A percentile compares a stretch with the other conserved stretches of the same genome.
phyloP scores from a whole-genome alignment of 257 asterid genomes.

The Penstemon davidsonii region DNA sequence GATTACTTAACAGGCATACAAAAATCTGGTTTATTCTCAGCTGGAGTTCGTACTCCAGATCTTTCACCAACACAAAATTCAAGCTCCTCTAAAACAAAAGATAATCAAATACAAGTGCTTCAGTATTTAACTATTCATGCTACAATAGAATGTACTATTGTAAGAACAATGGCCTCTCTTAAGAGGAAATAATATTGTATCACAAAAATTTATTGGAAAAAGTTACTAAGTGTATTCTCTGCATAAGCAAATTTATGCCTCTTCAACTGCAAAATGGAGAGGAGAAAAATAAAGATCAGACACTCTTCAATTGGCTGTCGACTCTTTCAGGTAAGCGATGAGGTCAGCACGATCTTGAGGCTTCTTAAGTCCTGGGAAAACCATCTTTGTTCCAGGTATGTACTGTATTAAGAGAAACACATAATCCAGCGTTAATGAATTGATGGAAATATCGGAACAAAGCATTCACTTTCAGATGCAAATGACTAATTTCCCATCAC shows the following conservation, averaged over 20 bases:
- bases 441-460: background rate
- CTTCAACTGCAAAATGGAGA: conserved; percentile 36
- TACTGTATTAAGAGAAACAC: conserved; percentile 48
- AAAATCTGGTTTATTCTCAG: background rate
- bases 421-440: background rate
- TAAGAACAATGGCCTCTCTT: conserved; percentile 23
- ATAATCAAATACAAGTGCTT: conserved; percentile 1
- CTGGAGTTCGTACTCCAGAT: background rate
- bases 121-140: background rate
- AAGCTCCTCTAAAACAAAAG: background rate
- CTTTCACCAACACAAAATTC: background rate
- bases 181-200: conserved; percentile 26
- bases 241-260: conserved; percentile 24
- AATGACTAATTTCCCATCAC: background rate
- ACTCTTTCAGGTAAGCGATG: conserved; percentile 69
- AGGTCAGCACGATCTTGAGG: conserved; percentile 90
- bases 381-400: conserved; percentile 92
- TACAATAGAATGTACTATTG: conserved; percentile 19
- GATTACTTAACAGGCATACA: background rate
- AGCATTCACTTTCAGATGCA: background rate
- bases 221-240: background rate
- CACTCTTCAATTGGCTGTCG: conserved; percentile 39
- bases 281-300: background rate
- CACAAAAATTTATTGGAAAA: conserved; percentile 32
- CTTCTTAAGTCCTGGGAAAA: conserved; percentile 91